These are phyloP conservation scores for Anisodus acutangulus DNA, from an alignment of 257 asterid species.

Conservation along the genomic window DNA sequence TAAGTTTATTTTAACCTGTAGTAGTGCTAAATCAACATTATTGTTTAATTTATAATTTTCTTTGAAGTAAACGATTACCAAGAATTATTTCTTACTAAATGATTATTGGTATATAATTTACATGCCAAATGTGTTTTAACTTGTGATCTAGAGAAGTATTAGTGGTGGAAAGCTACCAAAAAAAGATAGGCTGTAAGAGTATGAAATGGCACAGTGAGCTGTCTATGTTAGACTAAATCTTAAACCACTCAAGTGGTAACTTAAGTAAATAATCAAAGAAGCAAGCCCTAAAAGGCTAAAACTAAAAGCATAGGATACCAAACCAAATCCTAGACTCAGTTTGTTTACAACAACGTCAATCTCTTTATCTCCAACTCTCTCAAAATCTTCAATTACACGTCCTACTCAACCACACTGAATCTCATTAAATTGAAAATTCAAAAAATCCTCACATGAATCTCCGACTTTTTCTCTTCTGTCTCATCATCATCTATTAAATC, in stretches of 20 bases:
- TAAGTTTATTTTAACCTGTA: not conserved
- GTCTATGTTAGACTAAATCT: conserved; percentile 14
- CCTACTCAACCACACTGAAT: conserved; percentile 3
- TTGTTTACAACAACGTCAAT: not conserved
- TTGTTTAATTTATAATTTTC: not conserved
- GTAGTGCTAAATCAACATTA: too few relatives aligned
- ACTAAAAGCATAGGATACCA: conserved; percentile 13
- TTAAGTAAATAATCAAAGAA: not conserved
- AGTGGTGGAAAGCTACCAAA: conserved; percentile 23
- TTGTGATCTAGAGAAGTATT: not conserved
- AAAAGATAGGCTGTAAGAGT: not conserved
- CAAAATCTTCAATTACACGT: not conserved
- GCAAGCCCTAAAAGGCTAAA: not conserved
- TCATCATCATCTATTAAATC: conserved; percentile 17
- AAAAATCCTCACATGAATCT: not conserved
- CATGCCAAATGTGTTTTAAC: not conserved
- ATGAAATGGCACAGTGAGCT: conserved; percentile 22
- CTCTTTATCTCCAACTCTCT: not conserved
- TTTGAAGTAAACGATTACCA: not conserved
- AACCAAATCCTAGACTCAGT: not conserved
- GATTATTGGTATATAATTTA: not conserved
- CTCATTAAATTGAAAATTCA: not conserved
- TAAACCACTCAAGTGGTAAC: conserved; percentile 17
- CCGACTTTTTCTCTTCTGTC: not conserved
- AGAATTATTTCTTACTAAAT: not conserved